Evolutionary conservation across 441 rosid species (phyloP), one percentile per base, ranked within the genome.

Genomic region (Gossypium lobatum): DNA sequence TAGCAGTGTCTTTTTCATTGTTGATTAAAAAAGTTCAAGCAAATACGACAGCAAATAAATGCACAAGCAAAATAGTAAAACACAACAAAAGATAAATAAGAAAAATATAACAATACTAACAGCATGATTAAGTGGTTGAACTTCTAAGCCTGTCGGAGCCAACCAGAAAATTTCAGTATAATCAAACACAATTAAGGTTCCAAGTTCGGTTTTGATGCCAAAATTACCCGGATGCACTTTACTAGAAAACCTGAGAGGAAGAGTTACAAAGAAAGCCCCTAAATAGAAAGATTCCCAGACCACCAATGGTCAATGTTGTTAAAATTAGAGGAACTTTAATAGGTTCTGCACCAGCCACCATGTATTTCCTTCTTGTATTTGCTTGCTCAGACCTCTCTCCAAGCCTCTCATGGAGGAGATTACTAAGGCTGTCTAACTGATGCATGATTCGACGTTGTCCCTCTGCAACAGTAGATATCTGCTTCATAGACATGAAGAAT

Each of bases 371-470:
- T 75, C 73, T 79, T 18, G 75, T 71, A 75, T 74, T 75, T 66
- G 50, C 85, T 70, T 77, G 80, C 62, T 48, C 76, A 9, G 88
- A 73, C 75, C 80, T 80, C 73, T 90, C 89, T 57, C 82, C 83
- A 54, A 75, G 28, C 78, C 71, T 84, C 69, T 89, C 89, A 0
- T 77, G 85, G 66, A 91, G 74, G 77, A 93, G 86, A 75, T 70
- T 89, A 80, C 80, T 78, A 55, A 93, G 80, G 66, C 77, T 88
- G 73, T 91, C 97, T 52, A 96, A 70, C 82, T 81, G 92, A 78
- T 86, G 92, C 85, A 87, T 84, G 69, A 96, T 81, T 80, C 91
- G 98, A 34, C 97, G 90, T 67, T 96, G 98, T 71, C 91, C 92
- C 52, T 88, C 79, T 7, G 83, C 71, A 10, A 96, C 79, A 2